phyloP scores from a whole-genome alignment of 352 stramenopile genomes.

The Globisporangium cederbergense region DNA sequence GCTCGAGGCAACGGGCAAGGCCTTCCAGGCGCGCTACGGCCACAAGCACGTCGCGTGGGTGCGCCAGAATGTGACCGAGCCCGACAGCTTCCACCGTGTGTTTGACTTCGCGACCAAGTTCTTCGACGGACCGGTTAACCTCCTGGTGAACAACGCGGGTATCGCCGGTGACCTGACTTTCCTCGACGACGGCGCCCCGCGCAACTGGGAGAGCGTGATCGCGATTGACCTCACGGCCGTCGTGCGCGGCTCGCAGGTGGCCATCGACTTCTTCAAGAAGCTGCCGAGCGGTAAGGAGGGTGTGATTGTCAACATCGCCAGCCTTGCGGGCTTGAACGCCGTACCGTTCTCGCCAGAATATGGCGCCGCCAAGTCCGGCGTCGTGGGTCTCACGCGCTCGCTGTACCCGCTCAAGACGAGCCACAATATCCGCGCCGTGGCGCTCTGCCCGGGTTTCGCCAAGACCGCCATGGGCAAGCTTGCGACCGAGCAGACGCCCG shows the following conservation, averaged over 20 bases:
- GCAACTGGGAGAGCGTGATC: slow-evolving; percentile 58
- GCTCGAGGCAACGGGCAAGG: slow-evolving; percentile 55
- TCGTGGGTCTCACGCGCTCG: slow-evolving; percentile 72
- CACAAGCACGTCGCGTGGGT: slow-evolving; percentile 53
- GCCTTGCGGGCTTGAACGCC: slow-evolving; percentile 19
- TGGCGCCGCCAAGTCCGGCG: slow-evolving; percentile 70
- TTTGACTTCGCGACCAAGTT: slow-evolving; percentile 61
- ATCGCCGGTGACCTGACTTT: slow-evolving; percentile 57
- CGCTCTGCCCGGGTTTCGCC: slow-evolving; percentile 24
- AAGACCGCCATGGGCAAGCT: slow-evolving; percentile 24
- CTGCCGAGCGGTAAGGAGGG: slow-evolving; percentile 55
- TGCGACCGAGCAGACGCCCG: slow-evolving; percentile 1
- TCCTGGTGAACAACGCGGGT: slow-evolving; percentile 81
- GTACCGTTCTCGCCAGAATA: slow-evolving; percentile 65
- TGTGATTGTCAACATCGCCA: slow-evolving; percentile 29
- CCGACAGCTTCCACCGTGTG: slow-evolving; percentile 49
- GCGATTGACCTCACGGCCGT: slow-evolving; percentile 70
- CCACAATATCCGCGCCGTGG: slow-evolving; percentile 56
- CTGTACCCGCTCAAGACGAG: slow-evolving; percentile 55
- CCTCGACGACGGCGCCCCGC: slow-evolving; percentile 34
- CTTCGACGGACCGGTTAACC: slow-evolving; percentile 61
- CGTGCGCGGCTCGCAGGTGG: slow-evolving; percentile 65
- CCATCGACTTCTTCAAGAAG: slow-evolving; percentile 55
- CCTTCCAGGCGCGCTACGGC: slow-evolving; percentile 49
- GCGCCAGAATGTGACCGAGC: slow-evolving; percentile 69